phyloP scores from a whole-genome alignment of 352 stramenopile species.

The Pythium oligandrum region DNA sequence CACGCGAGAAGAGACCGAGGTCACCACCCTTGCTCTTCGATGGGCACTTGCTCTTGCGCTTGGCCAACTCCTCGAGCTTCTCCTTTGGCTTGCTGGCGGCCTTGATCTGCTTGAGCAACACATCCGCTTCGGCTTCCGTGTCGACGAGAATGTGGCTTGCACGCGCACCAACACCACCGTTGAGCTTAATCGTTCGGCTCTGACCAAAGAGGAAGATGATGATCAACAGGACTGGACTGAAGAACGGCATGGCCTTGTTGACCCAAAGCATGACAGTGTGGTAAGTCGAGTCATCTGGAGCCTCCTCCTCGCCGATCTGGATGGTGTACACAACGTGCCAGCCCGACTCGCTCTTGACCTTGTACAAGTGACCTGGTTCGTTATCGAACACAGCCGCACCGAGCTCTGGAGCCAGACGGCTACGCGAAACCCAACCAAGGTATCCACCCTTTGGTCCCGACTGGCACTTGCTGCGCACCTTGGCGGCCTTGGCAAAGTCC shows the following conservation, averaged over 20 bases:
- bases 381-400: constrained; percentile 26
- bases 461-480: constrained; percentile 30
- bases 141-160: constrained; percentile 83
- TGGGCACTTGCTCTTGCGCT: constrained; percentile 67
- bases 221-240: constrained; percentile 19
- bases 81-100: constrained; percentile 44
- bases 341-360: constrained; percentile 36
- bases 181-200: constrained; percentile 12
- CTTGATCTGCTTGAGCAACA: constrained; percentile 44
- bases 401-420: constrained; percentile 32
- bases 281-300: constrained; percentile 19
- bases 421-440: constrained; percentile 27
- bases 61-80: constrained; percentile 65
- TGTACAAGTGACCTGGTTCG: constrained; percentile 24
- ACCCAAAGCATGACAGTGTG: constrained; percentile 16
- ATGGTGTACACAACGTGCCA: constrained; percentile 35
- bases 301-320: constrained; percentile 14
- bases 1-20: constrained; percentile 62
- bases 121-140: constrained; percentile 58
- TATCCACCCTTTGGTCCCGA: constrained; percentile 20
- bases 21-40: constrained; percentile 61
- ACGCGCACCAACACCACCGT: constrained; percentile 29
- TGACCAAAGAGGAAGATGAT: constrained; percentile 21
- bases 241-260: constrained; percentile 15
- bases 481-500: constrained; percentile 21